Evolutionary conservation across 495 filamentous ascomycete genomes (phyloP).

Genomic region (Xanthoparmelia taractica): DNA sequence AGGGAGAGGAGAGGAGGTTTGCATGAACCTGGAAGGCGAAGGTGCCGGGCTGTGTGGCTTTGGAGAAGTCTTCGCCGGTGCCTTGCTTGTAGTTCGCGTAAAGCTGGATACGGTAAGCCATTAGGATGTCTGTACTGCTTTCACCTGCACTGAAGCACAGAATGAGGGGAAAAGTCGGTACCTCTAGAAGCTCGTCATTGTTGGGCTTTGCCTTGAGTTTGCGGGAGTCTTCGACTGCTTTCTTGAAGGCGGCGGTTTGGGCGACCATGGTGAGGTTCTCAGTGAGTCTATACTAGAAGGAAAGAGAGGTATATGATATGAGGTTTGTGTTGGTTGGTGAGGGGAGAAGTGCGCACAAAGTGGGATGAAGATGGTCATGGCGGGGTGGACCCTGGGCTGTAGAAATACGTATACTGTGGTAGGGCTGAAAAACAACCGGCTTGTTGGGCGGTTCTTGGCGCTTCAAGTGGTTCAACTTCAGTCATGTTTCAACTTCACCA

Average conservation of each 20-base stretch:
- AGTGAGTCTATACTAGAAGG: not conserved
- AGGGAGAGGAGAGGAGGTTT: slow-evolving; percentile 8
- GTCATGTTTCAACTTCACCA: no score
- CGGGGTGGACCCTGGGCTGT: not conserved
- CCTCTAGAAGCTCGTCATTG: slow-evolving; percentile 51
- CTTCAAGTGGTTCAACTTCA: no score
- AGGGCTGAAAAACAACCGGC: no score
- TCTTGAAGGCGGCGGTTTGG: slow-evolving; percentile 27
- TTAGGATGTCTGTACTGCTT: not conserved
- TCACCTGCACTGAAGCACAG: not conserved
- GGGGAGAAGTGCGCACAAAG: not conserved
- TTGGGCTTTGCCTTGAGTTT: slow-evolving; percentile 48
- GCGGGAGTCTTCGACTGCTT: slow-evolving; percentile 55
- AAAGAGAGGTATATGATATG: not conserved
- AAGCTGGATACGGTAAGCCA: slow-evolving; percentile 31
- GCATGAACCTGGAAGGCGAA: slow-evolving; percentile 46
- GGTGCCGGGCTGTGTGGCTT: slow-evolving; percentile 40
- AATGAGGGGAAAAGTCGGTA: slow-evolving; percentile 24
- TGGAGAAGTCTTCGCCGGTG: slow-evolving; percentile 36
- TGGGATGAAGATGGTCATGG: not conserved
- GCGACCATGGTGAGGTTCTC: slow-evolving; percentile 17
- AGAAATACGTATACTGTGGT: no score
- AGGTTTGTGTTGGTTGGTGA: not conserved
- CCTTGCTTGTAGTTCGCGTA: slow-evolving; percentile 56
- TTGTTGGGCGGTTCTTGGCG: no score